A percentile compares a stretch with the other conserved stretches of the same genome.
Evolutionary conservation across 1,139 yeast species (phyloP).

Genomic region (Yamadazyma atlantica): DNA sequence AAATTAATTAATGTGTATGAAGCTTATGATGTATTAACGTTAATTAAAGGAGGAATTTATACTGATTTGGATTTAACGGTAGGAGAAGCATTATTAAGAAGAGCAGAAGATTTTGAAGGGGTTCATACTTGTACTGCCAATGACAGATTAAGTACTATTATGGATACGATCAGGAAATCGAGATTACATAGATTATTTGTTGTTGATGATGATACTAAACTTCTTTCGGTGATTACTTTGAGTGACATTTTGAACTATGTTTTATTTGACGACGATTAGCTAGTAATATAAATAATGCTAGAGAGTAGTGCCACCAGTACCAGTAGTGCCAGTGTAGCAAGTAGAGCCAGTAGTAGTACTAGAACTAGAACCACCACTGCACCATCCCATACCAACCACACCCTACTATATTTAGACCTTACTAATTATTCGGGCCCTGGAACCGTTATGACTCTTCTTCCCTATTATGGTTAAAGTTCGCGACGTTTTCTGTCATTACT

Average conservation of each 20-base stretch:
- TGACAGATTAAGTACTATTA: conserved; percentile 85
- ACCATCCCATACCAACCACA: no score
- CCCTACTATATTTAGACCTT: no score
- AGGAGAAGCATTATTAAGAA: conserved; percentile 92
- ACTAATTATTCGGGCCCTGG: no score
- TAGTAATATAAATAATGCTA: not conserved
- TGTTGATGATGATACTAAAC: conserved; percentile 76
- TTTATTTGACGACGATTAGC: conserved; percentile 57
- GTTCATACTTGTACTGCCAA: conserved; percentile 92
- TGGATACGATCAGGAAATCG: conserved; percentile 91
- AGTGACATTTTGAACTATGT: conserved; percentile 90
- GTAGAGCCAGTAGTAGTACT: no score
- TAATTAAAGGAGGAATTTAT: conserved; percentile 93
- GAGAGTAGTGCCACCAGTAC: no score
- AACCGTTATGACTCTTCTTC: no score
- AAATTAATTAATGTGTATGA: conserved; percentile 88
- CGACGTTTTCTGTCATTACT: not conserved
- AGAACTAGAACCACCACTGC: no score
- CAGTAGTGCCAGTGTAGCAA: no score
- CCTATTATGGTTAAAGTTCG: not conserved
- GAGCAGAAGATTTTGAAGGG: conserved; percentile 97
- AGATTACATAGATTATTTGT: conserved; percentile 91
- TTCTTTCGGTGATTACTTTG: conserved; percentile 83
- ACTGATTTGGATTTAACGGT: conserved; percentile 89
- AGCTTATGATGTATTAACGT: conserved; percentile 89